phyloP scores from a whole-genome alignment of 23 red algal species.

The Gracilaria caudata region DNA sequence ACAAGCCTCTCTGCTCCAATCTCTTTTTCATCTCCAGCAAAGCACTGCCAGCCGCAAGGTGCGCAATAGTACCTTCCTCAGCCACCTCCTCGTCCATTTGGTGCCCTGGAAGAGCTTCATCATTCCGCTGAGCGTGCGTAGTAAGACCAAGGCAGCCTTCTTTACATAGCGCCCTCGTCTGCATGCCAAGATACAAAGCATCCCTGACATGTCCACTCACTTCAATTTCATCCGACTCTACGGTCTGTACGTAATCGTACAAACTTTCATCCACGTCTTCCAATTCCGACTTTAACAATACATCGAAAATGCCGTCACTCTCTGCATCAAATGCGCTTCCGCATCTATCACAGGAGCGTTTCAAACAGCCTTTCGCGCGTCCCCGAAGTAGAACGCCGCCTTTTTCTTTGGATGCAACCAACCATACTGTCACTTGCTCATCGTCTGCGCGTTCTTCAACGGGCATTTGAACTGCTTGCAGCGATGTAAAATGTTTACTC shows the following conservation, averaged over 20 bases:
- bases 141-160: background rate
- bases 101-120: background rate
- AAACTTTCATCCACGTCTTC: slow-evolving; percentile 33
- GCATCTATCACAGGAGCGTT: slow-evolving; percentile 19
- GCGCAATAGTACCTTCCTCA: slow-evolving; percentile 21
- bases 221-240: slow-evolving; percentile 27
- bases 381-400: slow-evolving; percentile 13
- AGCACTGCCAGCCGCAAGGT: background rate
- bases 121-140: background rate
- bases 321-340: background rate
- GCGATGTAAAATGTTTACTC: background rate
- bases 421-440: slow-evolving; percentile 17
- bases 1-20: slow-evolving; percentile 11
- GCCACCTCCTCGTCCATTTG: background rate
- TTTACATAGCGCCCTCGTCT: slow-evolving; percentile 11
- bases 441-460: slow-evolving; percentile 9
- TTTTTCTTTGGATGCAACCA: slow-evolving; percentile 30
- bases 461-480: slow-evolving; percentile 15
- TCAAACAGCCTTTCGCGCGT: slow-evolving; percentile 14
- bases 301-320: slow-evolving; percentile 14
- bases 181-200: slow-evolving; percentile 23
- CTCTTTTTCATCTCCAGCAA: slow-evolving; percentile 24
- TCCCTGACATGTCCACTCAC: slow-evolving; percentile 19
- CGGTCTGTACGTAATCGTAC: slow-evolving; percentile 5
- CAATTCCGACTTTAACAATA: background rate